phyloP scores from a whole-genome alignment of 495 filamentous ascomycete genomes.

The Xylaria palmicola region DNA sequence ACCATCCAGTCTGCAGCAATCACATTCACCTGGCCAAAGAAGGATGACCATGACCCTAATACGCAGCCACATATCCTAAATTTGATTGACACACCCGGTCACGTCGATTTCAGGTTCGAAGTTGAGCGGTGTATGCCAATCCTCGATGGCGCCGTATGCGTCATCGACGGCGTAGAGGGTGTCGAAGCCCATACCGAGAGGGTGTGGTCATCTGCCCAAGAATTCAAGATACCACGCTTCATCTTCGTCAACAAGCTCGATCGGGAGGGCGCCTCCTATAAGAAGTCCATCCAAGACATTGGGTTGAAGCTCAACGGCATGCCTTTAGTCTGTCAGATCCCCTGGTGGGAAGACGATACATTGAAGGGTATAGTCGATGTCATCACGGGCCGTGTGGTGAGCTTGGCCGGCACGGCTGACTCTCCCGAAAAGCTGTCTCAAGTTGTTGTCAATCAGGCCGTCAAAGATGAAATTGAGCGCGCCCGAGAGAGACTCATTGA shows the following conservation, averaged over 20 bases:
- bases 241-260: constrained; percentile 97
- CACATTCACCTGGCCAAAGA: constrained; percentile 78
- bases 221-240: constrained; percentile 80
- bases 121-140: constrained; percentile 90
- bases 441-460: constrained; percentile 12
- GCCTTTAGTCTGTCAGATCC: constrained; percentile 92
- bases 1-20: constrained; percentile 98
- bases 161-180: constrained; percentile 93
- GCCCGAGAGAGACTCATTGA: constrained; percentile 82
- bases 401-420: constrained; percentile 36
- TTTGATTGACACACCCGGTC: constrained; percentile 95
- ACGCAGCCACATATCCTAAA: constrained; percentile 64
- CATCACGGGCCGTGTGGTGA: constrained; percentile 47
- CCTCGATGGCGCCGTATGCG: constrained; percentile 92
- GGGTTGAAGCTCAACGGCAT: constrained; percentile 74
- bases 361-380: constrained; percentile 84
- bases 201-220: constrained; percentile 88
- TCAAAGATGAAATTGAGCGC: constrained; percentile 68
- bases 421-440: constrained; percentile 19
- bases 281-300: constrained; percentile 79
- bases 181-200: constrained; percentile 98
- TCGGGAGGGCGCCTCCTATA: constrained; percentile 89
- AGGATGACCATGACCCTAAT: constrained; percentile 30
- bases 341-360: constrained; percentile 81
- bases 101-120: constrained; percentile 98